phyloP scores from a whole-genome alignment of 2,329 filamentous ascomycete genomes.

The Fusarium virguliforme region DNA sequence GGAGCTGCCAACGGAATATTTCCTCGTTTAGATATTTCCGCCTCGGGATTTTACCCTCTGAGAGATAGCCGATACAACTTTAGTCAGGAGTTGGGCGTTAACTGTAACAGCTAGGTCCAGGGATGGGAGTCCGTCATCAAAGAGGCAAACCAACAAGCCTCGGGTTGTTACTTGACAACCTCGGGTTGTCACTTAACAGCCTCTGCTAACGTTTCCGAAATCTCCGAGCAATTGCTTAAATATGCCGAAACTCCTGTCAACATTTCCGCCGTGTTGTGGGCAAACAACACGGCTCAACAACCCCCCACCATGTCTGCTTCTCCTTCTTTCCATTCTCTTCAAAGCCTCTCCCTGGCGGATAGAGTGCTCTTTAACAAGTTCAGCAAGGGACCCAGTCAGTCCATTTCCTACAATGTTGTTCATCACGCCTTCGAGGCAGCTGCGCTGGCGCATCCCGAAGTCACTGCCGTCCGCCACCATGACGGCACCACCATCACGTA shows the following conservation, averaged over 20 bases:
- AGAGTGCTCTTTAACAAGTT: conserved; percentile 39
- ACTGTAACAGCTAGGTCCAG: conserved; percentile 3
- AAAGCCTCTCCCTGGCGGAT: conserved; percentile 38
- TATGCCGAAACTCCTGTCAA: background rate
- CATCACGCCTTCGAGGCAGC: conserved; percentile 42
- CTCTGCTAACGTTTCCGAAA: background rate
- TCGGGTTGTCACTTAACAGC: background rate
- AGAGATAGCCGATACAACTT: background rate
- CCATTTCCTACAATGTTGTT: conserved; percentile 35
- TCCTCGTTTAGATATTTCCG: conserved; percentile 9
- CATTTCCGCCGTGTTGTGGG: background rate
- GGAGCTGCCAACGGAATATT: background rate
- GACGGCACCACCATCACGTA: conserved; percentile 44
- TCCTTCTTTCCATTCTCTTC: conserved; percentile 33
- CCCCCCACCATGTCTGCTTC: conserved; percentile 29
- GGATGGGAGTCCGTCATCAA: background rate
- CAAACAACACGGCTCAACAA: background rate
- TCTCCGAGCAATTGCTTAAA: background rate
- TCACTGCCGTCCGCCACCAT: conserved; percentile 33
- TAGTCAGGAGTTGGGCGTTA: conserved; percentile 4
- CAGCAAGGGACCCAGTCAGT: conserved; percentile 25
- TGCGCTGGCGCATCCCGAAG: conserved; percentile 40
- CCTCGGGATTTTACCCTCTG: background rate
- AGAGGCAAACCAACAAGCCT: background rate
- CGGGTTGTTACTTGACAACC: background rate